Base-by-base conservation (phyloP, 805 yeast genomes). In the Teunomyces atbi region DNA sequence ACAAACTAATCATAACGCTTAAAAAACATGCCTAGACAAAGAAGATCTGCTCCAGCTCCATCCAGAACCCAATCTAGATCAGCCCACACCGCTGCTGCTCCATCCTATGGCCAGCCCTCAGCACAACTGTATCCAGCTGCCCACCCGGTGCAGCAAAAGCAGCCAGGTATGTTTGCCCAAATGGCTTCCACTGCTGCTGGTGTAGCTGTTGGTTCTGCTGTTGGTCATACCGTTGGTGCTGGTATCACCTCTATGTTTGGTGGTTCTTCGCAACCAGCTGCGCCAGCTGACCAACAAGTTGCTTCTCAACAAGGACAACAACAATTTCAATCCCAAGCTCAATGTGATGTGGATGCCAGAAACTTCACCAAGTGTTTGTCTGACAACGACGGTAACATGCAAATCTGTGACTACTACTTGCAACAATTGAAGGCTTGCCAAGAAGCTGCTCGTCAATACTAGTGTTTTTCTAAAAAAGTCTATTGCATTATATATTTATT, bases 111-210 rank as follows among this genome's bases (percentile, higher is more conserved):
- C 26, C 33, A 41, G 27, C 57, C 61, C 15, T 50, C 58, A 26
- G 46, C 47, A 30, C 47, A 53, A 36, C 54, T 46, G 44, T 57
- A 60, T 45, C 75, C 76, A 27, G 63, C 75, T 23, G 72, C 78
- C 44, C 84, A 75, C 62, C 78, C 81, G 34, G 81, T 61, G 41
- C 77, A 76, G 50, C 78, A 74, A 52, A 71, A 75, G 19, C 39
- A 36, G 13, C 97, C 97, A 41, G 97, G 98, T 60, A 60, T 92
- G 65, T 91, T 92, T 61, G 87, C 92, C 49, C 96, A 94, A 73
- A 94, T 94, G 99, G 98, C 98, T 33, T 78, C 96, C 41, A 94
- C 99, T 41, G 99, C 99, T 46, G 99, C 98, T 42, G 99, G 99
- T 83, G 99, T 94, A 38, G 99, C 98, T 45, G 97, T 94, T 47